These are phyloP conservation scores for Coemansia sp. DNA, from an alignment of 192 early-diverging fungal species.

Conservation along the genomic window DNA sequence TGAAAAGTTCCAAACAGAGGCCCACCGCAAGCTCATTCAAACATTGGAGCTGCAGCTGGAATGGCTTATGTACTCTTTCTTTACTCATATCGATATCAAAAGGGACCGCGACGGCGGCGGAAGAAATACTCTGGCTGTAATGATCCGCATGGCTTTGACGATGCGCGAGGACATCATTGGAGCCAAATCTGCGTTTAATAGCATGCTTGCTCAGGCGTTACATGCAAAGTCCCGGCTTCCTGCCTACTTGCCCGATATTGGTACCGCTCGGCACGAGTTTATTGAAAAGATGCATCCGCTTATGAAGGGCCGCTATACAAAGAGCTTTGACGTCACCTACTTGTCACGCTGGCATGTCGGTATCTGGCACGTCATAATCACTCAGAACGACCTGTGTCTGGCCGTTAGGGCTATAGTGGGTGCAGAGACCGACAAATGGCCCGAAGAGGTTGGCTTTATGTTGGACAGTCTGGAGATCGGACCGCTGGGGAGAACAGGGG, in stretches of 20 bases:
- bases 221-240: slow-evolving; percentile 14
- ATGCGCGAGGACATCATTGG: slow-evolving; percentile 49
- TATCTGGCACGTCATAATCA: slow-evolving; percentile 34
- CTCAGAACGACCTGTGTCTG: slow-evolving; percentile 24
- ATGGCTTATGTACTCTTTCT: slow-evolving; percentile 43
- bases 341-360: slow-evolving; percentile 37
- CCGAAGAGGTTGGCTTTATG: slow-evolving; percentile 39
- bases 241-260: slow-evolving; percentile 35
- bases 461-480: slow-evolving; percentile 22
- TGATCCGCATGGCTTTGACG: slow-evolving; percentile 18
- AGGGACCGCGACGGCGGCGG: not conserved
- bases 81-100: slow-evolving; percentile 17
- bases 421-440: slow-evolving; percentile 36
- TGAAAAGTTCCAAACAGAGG: slow-evolving; percentile 21
- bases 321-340: slow-evolving; percentile 36
- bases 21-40: slow-evolving; percentile 27
- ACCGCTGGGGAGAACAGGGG: slow-evolving; percentile 5
- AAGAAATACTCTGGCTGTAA: slow-evolving; percentile 11
- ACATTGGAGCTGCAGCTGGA: slow-evolving; percentile 40
- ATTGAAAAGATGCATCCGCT: slow-evolving; percentile 17
- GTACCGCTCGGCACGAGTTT: slow-evolving; percentile 28
- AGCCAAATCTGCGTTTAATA: slow-evolving; percentile 31
- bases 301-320: slow-evolving; percentile 11
- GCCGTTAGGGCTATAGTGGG: slow-evolving; percentile 36
- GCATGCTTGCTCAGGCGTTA: slow-evolving; percentile 21